Evolutionary conservation across 1,284 basidiomycete genomes (phyloP), one percentile per base, ranked within the genome.

Genomic region (Ganoderma resinaceum): DNA sequence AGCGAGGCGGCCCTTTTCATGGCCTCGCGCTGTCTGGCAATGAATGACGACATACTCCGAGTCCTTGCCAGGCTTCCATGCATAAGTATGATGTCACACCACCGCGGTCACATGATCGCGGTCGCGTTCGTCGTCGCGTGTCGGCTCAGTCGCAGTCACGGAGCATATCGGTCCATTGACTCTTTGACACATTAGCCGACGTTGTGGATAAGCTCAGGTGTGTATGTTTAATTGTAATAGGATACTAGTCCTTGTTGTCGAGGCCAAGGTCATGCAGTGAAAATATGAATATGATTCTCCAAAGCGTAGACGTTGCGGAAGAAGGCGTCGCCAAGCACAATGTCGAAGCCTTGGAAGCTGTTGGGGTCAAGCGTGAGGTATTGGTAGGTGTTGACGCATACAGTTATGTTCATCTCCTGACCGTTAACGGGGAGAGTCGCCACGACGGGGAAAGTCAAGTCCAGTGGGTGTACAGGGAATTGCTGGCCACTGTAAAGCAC

Each of bases 221-320:
- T n/a, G n/a, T n/a, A n/a, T n/a, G n/a, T n/a, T n/a, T n/a, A n/a
- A n/a, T n/a, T n/a, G n/a, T n/a, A n/a, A n/a, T n/a, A n/a, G n/a
- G n/a, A n/a, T n/a, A n/a, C n/a, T n/a, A n/a, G n/a, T n/a, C n/a
- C n/a, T n/a, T n/a, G n/a, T n/a, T n/a, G n/a, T n/a, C n/a, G n/a
- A n/a, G n/a, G n/a, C n/a, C n/a, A n/a, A n/a, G n/a, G n/a, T n/a
- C n/a, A n/a, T n/a, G n/a, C n/a, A n/a, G n/a, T n/a, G n/a, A n/a
- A n/a, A n/a, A n/a, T n/a, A n/a, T n/a, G n/a, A n/a, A 3, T n/a
- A 2, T 31, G 9, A 3, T 72, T 76, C 66, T 77, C 84, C 71
- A 82, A 78, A 14, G 80, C 80, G 76, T 83, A 84, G 69, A 77
- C 78, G 70, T 82, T 84, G 71, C 83, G 78, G 26, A 81, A 75